Evolutionary conservation across 2,329 filamentous ascomycete species (phyloP).

Genomic region (Blastomyces percursus): DNA sequence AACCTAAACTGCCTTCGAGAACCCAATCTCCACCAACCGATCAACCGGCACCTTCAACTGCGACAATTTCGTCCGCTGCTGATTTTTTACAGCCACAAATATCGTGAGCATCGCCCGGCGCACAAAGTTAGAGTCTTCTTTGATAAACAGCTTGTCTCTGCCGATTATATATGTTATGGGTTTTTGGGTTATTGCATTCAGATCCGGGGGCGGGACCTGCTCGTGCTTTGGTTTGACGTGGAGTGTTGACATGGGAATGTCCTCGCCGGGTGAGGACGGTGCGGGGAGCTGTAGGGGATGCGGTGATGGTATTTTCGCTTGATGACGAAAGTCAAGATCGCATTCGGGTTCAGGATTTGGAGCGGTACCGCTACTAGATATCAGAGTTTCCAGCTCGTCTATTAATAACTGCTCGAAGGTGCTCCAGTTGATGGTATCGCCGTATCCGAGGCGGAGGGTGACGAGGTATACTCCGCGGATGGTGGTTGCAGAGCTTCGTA

Average conservation of each 20-base stretch:
- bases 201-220: background rate
- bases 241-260: constrained; percentile 10
- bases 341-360: background rate
- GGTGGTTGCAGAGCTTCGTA: constrained; percentile 28
- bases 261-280: background rate
- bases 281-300: background rate
- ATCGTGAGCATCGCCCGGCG: constrained; percentile 21
- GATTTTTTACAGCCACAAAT: constrained; percentile 32
- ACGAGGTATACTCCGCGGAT: constrained; percentile 11
- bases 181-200: constrained; percentile 3
- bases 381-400: constrained; percentile 7
- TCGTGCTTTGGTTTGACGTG: constrained; percentile 7
- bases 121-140: constrained; percentile 19
- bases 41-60: constrained; percentile 29
- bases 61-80: constrained; percentile 30
- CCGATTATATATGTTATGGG: constrained; percentile 39
- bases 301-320: background rate
- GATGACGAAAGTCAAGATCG: background rate
- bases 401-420: constrained; percentile 11
- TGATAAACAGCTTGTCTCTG: constrained; percentile 31
- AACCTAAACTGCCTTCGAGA: constrained; percentile 29
- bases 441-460: constrained; percentile 13
- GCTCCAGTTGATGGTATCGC: constrained; percentile 10
- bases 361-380: background rate
- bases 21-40: constrained; percentile 32